phyloP scores from a whole-genome alignment of 1,139 yeast genomes.

The Lodderomyces margitis region DNA sequence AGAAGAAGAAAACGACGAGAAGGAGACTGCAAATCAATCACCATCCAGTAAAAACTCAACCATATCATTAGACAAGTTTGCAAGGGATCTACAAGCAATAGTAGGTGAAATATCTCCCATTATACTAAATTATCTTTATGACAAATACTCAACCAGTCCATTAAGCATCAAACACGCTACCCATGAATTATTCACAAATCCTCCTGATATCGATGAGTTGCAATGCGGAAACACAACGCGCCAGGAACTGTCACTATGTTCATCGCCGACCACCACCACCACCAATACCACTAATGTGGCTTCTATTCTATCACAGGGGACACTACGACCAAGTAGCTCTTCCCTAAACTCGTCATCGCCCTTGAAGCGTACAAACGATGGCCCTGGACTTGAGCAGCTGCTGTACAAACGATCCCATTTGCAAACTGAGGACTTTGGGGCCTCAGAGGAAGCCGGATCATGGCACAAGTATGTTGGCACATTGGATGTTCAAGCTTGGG shows the following conservation, averaged over 20 bases:
- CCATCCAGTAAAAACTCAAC: neutral
- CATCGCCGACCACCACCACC: conserved; percentile 1
- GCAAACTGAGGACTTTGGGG: conserved; percentile 15
- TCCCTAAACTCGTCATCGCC: neutral
- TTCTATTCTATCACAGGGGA: neutral
- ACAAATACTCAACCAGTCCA: conserved; percentile 22
- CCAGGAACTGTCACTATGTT: neutral
- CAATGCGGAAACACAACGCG: conserved; percentile 8
- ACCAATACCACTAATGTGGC: neutral
- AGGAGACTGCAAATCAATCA: conserved; percentile 1
- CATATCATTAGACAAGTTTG: conserved; percentile 18
- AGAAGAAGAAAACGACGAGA: conserved; percentile 11
- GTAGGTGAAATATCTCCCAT: conserved; percentile 24
- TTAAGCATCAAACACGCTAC: conserved; percentile 29
- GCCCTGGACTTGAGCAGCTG: conserved; percentile 9
- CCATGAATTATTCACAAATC: conserved; percentile 25
- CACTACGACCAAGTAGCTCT: neutral
- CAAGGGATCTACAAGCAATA: conserved; percentile 18
- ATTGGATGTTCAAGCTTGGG: conserved; percentile 74
- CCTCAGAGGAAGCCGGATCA: conserved; percentile 9
- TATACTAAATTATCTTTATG: conserved; percentile 20
- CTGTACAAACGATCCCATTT: conserved; percentile 17
- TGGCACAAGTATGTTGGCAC: conserved; percentile 61
- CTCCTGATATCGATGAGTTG: conserved; percentile 14
- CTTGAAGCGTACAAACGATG: conserved; percentile 3